Conservation (phyloP, 2,329 filamentous ascomycete species). For the Fusarium brevicatenulatum region DNA sequence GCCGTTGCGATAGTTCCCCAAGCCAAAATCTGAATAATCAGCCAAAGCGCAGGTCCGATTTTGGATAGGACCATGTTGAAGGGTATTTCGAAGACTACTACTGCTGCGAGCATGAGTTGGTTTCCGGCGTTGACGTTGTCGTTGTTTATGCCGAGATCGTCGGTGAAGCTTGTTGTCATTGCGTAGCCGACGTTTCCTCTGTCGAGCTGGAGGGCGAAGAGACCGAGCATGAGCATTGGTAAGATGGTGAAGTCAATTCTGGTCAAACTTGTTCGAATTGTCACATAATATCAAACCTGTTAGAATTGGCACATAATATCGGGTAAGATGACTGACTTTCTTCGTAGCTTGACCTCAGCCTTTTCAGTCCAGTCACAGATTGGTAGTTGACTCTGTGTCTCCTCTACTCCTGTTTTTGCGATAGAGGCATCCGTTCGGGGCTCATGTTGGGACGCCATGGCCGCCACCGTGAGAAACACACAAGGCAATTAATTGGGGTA, state of each 20-base stretch:
- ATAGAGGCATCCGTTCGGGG: fast-evolving
- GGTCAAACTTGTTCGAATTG: fast-evolving
- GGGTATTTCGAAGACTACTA: not conserved
- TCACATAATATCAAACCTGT: fast-evolving
- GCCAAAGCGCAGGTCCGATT: constrained; percentile 3
- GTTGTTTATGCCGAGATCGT: constrained; percentile 8
- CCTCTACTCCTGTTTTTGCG: fast-evolving
- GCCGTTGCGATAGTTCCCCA: constrained; percentile 15
- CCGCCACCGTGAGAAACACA: not conserved
- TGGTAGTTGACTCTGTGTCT: not conserved
- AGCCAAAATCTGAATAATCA: not conserved
- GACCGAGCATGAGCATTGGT: constrained; percentile 5
- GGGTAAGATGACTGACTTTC: not conserved
- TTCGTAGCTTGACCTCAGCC: not conserved
- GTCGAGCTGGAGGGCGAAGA: not conserved
- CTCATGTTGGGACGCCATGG: fast-evolving
- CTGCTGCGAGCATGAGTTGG: not conserved
- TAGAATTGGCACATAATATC: fast-evolving
- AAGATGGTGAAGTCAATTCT: constrained; percentile 8
- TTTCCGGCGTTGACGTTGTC: constrained; percentile 16
- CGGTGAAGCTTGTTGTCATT: constrained; percentile 7
- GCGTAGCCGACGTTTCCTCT: constrained; percentile 13
- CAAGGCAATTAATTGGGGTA: fast-evolving
- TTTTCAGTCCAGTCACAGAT: constrained; percentile 4
- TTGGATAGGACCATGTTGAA: not conserved